Evolutionary conservation across 75 land plant species (phyloP).

Genomic region (Chamaecyparis obtusa): DNA sequence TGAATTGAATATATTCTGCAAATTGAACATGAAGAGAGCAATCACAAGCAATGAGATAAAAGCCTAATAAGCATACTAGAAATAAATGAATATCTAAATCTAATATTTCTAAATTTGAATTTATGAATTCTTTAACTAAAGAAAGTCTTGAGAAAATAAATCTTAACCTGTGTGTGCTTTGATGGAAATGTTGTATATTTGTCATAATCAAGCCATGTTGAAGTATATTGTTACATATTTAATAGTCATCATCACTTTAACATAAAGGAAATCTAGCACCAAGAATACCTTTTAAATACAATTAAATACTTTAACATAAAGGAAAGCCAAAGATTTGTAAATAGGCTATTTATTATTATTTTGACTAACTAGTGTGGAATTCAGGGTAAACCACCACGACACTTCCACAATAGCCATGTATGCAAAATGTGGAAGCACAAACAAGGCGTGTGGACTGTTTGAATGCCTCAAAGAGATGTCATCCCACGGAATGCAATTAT

Average conservation of each 20-base stretch:
- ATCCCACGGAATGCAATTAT: too few species aligned
- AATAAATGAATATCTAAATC: not conserved
- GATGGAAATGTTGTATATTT: conserved; percentile 39
- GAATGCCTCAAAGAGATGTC: too few species aligned
- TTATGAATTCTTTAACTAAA: conserved; percentile 20
- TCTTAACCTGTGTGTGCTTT: conserved; percentile 39
- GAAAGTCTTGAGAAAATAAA: conserved; percentile 1
- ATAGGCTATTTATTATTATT: too few species aligned
- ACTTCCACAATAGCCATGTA: too few species aligned
- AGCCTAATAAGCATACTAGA: not conserved
- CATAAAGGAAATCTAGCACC: not conserved
- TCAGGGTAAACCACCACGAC: too few species aligned
- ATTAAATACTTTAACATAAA: too few species aligned
- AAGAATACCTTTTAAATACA: too few species aligned
- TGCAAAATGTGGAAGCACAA: too few species aligned
- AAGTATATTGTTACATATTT: conserved; percentile 4
- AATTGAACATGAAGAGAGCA: not conserved
- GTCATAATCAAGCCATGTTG: conserved; percentile 19
- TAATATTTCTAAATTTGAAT: not conserved
- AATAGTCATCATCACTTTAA: not conserved
- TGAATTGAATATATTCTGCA: conserved; percentile 52
- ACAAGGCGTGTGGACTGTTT: too few species aligned
- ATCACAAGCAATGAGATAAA: not conserved
- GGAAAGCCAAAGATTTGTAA: too few species aligned
- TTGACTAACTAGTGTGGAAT: too few species aligned